A percentile compares a stretch with the other conserved stretches of the same genome.
Evolutionary conservation across 2,329 filamentous ascomycete species (phyloP).

Genomic region (Alternaria rosae): DNA sequence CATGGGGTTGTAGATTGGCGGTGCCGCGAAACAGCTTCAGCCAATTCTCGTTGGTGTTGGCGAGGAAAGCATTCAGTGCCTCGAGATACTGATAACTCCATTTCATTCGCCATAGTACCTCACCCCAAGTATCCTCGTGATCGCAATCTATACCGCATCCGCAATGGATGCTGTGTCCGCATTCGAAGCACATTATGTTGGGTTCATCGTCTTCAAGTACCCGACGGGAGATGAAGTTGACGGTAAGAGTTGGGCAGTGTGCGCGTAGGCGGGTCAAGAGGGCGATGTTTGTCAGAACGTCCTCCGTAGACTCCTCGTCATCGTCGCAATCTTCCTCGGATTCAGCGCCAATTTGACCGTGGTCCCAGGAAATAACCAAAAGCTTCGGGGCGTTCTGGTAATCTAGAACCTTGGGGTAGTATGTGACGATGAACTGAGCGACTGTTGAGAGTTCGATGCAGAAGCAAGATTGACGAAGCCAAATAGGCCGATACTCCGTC

Average conservation of each 20-base stretch:
- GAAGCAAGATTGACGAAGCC: background rate
- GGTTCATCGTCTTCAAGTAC: background rate
- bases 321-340: background rate
- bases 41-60: background rate
- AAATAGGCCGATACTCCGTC: background rate
- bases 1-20: background rate
- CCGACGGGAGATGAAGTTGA: background rate
- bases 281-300: background rate
- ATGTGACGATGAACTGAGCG: background rate
- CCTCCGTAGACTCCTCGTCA: background rate
- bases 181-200: background rate
- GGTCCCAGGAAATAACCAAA: background rate
- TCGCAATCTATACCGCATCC: background rate
- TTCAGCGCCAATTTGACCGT: background rate
- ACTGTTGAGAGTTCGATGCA: background rate
- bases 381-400: background rate
- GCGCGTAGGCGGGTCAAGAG: background rate
- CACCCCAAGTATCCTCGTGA: background rate
- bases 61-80: background rate
- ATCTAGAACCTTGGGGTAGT: background rate
- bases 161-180: background rate
- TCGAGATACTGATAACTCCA: background rate
- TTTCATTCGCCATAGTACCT: background rate
- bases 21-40: background rate
- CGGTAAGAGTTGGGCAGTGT: background rate